These are phyloP conservation scores for Saccharomycopsis olivae DNA, from an alignment of 805 yeast species.

Conservation along the genomic window DNA sequence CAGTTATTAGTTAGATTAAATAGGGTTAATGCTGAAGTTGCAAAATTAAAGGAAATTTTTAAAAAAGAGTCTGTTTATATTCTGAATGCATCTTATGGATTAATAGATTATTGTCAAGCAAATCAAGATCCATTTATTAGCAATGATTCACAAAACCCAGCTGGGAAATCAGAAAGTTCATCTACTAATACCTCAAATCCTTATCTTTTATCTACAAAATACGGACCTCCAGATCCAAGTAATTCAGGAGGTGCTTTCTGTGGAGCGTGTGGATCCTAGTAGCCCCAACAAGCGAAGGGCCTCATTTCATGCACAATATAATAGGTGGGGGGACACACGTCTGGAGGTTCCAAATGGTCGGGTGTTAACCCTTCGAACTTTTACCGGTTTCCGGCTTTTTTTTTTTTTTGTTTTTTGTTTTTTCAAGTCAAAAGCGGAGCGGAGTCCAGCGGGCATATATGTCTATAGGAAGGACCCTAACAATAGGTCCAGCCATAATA, in stretches of 20 bases:
- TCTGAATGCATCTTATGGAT: neutral
- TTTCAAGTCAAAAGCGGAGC: no score
- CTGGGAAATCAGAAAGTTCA: neutral
- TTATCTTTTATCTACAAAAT: neutral
- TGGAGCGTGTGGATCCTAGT: neutral
- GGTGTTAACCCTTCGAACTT: neutral
- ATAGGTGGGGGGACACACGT: no score
- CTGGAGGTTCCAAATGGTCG: neutral
- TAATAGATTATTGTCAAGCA: constrained; percentile 3
- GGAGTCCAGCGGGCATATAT: no score
- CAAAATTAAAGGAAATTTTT: neutral
- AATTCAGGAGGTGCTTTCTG: neutral
- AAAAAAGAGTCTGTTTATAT: neutral
- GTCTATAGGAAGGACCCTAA: no score
- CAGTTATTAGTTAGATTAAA: neutral
- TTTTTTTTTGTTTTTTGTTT: no score
- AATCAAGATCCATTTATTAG: neutral
- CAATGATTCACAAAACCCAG: constrained; percentile 20
- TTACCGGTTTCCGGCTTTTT: neutral
- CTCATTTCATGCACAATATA: neutral
- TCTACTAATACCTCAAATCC: neutral
- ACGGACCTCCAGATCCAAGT: neutral
- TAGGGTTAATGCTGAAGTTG: neutral
- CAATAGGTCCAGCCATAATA: no score
- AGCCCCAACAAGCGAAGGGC: neutral